Conservation (phyloP, 169 alveolate species). For the Plasmodium vivax region DNA sequence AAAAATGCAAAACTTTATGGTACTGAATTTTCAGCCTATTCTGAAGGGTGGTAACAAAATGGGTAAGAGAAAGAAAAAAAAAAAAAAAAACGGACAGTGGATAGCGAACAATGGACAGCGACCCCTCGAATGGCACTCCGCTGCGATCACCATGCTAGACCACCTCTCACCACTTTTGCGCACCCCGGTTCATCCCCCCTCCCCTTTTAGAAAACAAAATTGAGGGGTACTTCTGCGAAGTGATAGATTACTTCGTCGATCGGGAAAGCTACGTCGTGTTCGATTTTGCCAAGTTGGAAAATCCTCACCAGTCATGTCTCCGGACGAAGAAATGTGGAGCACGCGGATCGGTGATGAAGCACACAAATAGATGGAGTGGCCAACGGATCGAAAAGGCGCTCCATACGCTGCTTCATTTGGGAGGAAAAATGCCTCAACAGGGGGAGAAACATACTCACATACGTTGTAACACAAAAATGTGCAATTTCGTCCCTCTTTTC, state of each 20-base stretch:
- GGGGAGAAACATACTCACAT: background rate
- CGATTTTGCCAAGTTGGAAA: slow-evolving; percentile 37
- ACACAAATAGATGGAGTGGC: background rate
- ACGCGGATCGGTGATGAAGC: slow-evolving; percentile 59
- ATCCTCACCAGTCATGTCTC: slow-evolving; percentile 55
- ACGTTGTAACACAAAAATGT: background rate
- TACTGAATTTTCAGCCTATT: slow-evolving; percentile 58
- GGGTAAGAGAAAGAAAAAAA: background rate
- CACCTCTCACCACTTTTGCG: background rate
- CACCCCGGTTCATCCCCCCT: background rate
- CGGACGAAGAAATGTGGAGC: slow-evolving; percentile 40
- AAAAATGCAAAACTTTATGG: slow-evolving; percentile 36
- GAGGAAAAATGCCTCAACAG: background rate
- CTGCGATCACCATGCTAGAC: background rate
- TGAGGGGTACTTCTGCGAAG: slow-evolving; percentile 61
- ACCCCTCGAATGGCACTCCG: background rate
- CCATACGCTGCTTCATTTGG: background rate
- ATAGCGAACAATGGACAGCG: background rate
- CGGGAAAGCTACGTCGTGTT: slow-evolving; percentile 58
- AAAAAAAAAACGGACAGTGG: background rate
- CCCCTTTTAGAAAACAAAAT: slow-evolving; percentile 7
- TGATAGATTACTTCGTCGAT: slow-evolving; percentile 46
- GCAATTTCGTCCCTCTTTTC: background rate
- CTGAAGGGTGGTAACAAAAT: slow-evolving; percentile 5
- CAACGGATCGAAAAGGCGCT: background rate